Evolutionary conservation across 2,329 filamentous ascomycete species (phyloP).

Genomic region (Aspergillus sergii): DNA sequence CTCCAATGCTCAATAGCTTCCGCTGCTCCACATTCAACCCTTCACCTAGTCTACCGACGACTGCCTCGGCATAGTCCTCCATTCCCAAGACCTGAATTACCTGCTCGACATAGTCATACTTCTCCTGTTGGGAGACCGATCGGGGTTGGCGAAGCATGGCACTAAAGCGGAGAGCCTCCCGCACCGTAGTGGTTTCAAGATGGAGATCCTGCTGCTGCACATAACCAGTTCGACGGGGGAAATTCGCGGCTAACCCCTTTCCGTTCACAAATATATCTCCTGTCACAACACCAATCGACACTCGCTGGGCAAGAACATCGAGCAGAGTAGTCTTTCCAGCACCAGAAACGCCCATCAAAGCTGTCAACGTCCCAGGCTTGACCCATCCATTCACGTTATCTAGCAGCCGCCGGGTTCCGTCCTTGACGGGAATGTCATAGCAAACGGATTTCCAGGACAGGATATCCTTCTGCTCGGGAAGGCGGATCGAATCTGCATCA

Average conservation of each 20-base stretch:
- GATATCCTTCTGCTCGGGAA: slow-evolving; percentile 63
- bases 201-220: slow-evolving; percentile 73
- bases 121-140: background rate
- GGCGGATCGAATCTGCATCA: slow-evolving; percentile 49
- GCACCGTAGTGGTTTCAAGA: slow-evolving; percentile 61
- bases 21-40: slow-evolving; percentile 58
- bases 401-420: slow-evolving; percentile 62
- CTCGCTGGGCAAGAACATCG: slow-evolving; percentile 57
- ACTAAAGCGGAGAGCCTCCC: background rate
- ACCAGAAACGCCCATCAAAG: slow-evolving; percentile 60
- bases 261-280: slow-evolving; percentile 66
- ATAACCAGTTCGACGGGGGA: slow-evolving; percentile 65
- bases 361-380: slow-evolving; percentile 54
- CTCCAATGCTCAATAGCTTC: slow-evolving; percentile 78
- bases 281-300: slow-evolving; percentile 60
- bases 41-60: slow-evolving; percentile 81
- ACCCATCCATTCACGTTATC: slow-evolving; percentile 56
- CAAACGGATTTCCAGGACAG: slow-evolving; percentile 82
- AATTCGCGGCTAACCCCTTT: slow-evolving; percentile 54
- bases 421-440: slow-evolving; percentile 77
- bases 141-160: background rate
- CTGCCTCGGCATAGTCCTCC: slow-evolving; percentile 78
- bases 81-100: slow-evolving; percentile 78
- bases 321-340: slow-evolving; percentile 62
- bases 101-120: slow-evolving; percentile 69